phyloP scores from a whole-genome alignment of 129 eudicot species.

The Mikania micrantha region DNA sequence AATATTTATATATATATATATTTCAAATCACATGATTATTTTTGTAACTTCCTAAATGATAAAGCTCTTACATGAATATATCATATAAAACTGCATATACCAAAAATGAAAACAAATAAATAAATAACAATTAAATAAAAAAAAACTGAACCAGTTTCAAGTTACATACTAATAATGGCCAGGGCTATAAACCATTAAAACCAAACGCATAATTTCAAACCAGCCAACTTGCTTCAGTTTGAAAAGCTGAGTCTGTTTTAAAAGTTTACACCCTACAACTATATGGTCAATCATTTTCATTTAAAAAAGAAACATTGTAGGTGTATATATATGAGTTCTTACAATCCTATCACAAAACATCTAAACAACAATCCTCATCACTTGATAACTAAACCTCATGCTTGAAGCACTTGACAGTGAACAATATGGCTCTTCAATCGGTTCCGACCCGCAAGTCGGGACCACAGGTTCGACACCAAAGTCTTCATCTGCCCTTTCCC shows the following conservation, averaged over 20 bases:
- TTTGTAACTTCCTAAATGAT: too few relatives aligned
- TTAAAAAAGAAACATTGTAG: constrained; percentile 19
- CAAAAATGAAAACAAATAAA: too few relatives aligned
- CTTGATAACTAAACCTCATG: constrained; percentile 31
- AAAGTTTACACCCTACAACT: too few relatives aligned
- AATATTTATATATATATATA: too few relatives aligned
- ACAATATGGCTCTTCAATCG: constrained; percentile 62
- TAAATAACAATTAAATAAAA: too few relatives aligned
- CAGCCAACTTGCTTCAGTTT: not conserved
- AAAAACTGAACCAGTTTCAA: too few relatives aligned
- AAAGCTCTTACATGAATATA: too few relatives aligned
- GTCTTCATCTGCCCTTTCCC: constrained; percentile 75
- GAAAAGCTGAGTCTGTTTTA: not conserved
- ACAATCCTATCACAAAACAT: too few relatives aligned
- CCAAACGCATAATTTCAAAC: not conserved
- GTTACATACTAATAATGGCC: not conserved
- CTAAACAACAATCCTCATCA: too few relatives aligned
- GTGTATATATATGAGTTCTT: constrained; percentile 20
- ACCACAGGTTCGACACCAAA: constrained; percentile 59
- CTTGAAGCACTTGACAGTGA: constrained; percentile 80
- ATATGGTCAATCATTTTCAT: not conserved
- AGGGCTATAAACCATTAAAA: not conserved
- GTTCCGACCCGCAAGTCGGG: constrained; percentile 58
- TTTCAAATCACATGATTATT: too few relatives aligned
- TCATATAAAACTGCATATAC: too few relatives aligned